Conservation (phyloP, 2,329 filamentous ascomycete genomes). For the Orbilia oligospora region DNA sequence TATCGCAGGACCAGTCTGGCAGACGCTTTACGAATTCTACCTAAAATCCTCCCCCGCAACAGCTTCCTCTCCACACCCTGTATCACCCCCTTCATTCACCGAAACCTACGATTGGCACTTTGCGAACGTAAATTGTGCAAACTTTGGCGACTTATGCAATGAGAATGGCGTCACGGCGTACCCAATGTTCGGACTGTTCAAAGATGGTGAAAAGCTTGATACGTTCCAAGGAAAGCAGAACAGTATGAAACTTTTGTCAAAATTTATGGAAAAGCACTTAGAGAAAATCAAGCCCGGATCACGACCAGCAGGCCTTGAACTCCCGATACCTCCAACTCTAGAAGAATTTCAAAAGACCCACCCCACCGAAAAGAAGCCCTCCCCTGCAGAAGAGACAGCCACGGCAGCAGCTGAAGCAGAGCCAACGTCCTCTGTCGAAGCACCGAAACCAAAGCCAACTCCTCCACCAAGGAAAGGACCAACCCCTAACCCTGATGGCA, state of each 20-base stretch:
- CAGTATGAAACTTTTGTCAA: constrained; percentile 75
- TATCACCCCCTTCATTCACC: constrained; percentile 75
- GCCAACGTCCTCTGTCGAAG: background rate
- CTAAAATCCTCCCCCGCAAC: constrained; percentile 82
- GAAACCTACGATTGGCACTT: constrained; percentile 92
- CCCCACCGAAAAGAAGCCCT: constrained; percentile 66
- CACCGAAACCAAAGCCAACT: constrained; percentile 20
- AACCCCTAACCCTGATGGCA: constrained; percentile 79
- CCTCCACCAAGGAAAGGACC: constrained; percentile 55
- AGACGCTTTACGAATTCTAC: constrained; percentile 96
- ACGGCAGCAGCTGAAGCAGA: constrained; percentile 66
- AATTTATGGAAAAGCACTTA: constrained; percentile 81
- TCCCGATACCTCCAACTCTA: constrained; percentile 79
- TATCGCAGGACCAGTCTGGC: constrained; percentile 84
- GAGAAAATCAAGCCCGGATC: constrained; percentile 86
- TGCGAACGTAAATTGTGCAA: constrained; percentile 85
- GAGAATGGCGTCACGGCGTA: constrained; percentile 78
- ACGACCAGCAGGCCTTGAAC: constrained; percentile 76
- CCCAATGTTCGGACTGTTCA: constrained; percentile 84
- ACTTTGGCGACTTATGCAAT: constrained; percentile 82
- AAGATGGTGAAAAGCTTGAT: constrained; percentile 79
- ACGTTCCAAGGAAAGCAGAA: constrained; percentile 77
- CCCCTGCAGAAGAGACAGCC: constrained; percentile 63
- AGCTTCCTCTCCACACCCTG: constrained; percentile 71
- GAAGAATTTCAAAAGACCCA: constrained; percentile 64